Percentiles rank a stretch among this genome's conserved stretches.
Evolutionary conservation across 1,139 yeast species (phyloP).

Genomic region (Debaryomyces coudertii): DNA sequence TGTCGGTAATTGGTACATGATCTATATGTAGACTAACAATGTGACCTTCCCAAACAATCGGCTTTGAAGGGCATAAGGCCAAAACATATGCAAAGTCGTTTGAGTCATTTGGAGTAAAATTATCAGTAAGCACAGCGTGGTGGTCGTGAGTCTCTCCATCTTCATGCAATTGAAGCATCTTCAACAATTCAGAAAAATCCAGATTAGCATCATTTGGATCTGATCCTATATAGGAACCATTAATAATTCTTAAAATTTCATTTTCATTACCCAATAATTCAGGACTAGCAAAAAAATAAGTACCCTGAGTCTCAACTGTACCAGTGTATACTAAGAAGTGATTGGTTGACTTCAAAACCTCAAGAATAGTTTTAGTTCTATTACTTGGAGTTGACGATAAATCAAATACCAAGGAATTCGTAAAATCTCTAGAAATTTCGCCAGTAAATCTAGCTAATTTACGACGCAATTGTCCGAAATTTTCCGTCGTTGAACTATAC

Average conservation of each 20-base stretch:
- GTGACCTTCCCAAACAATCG: conserved; percentile 89
- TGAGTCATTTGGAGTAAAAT: conserved; percentile 19
- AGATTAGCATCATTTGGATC: conserved; percentile 33
- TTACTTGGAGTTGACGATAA: conserved; percentile 53
- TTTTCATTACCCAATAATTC: conserved; percentile 51
- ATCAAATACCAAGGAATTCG: conserved; percentile 73
- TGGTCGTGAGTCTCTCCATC: conserved; percentile 20
- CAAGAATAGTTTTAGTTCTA: conserved; percentile 57
- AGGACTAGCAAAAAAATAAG: conserved; percentile 70
- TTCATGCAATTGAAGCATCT: conserved; percentile 23
- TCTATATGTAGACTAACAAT: conserved; percentile 61
- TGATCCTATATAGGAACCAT: conserved; percentile 47
- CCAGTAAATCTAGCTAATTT: conserved; percentile 78
- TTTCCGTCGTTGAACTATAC: conserved; percentile 82
- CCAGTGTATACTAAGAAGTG: conserved; percentile 83
- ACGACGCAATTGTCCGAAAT: conserved; percentile 82
- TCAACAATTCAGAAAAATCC: conserved; percentile 37
- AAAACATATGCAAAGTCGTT: conserved; percentile 63
- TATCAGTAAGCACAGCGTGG: conserved; percentile 24
- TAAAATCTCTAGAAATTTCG: conserved; percentile 69
- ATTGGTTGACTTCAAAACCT: conserved; percentile 59
- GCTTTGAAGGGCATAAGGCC: conserved; percentile 78
- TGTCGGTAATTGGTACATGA: conserved; percentile 47
- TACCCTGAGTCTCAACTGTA: conserved; percentile 72
- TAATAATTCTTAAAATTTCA: conserved; percentile 47